Base-by-base conservation (phyloP, 257 asterid genomes). In the Nicotiana benthamiana region DNA sequence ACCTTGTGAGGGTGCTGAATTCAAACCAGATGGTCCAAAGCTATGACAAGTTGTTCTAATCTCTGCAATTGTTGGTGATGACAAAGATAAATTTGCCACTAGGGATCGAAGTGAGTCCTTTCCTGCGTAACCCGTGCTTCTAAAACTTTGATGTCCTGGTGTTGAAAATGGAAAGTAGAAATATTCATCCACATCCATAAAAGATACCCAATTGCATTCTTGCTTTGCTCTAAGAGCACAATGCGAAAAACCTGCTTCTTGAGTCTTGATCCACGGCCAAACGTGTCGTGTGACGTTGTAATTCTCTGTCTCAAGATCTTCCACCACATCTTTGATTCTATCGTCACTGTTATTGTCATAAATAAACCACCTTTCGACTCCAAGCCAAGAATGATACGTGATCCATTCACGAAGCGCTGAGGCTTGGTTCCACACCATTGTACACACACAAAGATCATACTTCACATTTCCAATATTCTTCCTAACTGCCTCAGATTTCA, bases 211-310 rank as follows among this genome's bases (percentile, higher is more conserved):
- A 17, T 82, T 53, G 85, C 99, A 96, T 81, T 91, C 92, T 27
- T 86, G 83, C 84, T 85, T 92, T 18, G 99, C 97, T 83, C 94
- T 84, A 11, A 96, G 87, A 43, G 97, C 97, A 79, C 99, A 96
- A 79, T 94, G 97, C 3, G 99, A 96, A 89, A 96, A 96, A 0
- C 99, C 98, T 13, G 99, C 98, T 87, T 96, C 99, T 79, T 96
- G 99, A 32, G 98, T 94, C 87, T 96, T 96, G 83, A 96, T 88
- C 99, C 99, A 96, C 0, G 98, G 98, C 99, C 99, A 96, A 3
- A 89, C 90, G 62, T 94, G 98, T 89, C 98, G 87, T 0, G 91
- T 89, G 10, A 96, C 92, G 52, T 94, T 94, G 85, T 87, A 89
- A 63, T 83, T 80, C 36, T 87, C 91, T 11, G 4, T 83, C 56